Conservation (phyloP, 768 basidiomycete species). For the Galerina marginata region DNA sequence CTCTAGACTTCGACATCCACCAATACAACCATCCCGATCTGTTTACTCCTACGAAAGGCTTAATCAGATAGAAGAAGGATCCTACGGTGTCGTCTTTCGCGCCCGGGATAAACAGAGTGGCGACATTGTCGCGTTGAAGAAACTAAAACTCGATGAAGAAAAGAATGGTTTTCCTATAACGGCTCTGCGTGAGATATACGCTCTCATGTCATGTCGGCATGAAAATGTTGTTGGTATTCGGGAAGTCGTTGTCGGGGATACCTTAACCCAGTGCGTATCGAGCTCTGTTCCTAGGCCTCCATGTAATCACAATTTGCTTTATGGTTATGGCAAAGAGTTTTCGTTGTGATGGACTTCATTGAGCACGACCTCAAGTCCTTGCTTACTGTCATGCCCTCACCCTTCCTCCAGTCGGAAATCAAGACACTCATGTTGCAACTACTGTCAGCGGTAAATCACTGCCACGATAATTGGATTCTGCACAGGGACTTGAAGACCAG, state of each 20-base stretch:
- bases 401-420: slow-evolving; percentile 97
- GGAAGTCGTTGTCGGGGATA: slow-evolving; percentile 98
- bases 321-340: slow-evolving; percentile 68
- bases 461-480: slow-evolving; percentile 96
- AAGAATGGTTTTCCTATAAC: slow-evolving; percentile 99
- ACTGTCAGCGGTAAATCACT: slow-evolving; percentile 90
- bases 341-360: slow-evolving; percentile 99
- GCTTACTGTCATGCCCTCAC: slow-evolving; percentile 91
- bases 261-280: slow-evolving; percentile 92
- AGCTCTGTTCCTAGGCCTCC: slow-evolving; percentile 20
- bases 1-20: slow-evolving; percentile 75
- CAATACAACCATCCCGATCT: slow-evolving; percentile 85
- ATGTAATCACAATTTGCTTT: slow-evolving; percentile 34
- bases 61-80: slow-evolving; percentile 98
- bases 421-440: slow-evolving; percentile 96
- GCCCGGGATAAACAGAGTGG: slow-evolving; percentile 94
- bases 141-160: slow-evolving; percentile 97
- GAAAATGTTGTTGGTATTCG: slow-evolving; percentile 97
- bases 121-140: slow-evolving; percentile 96
- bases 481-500: slow-evolving; percentile 98
- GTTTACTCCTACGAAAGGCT: slow-evolving; percentile 93
- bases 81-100: slow-evolving; percentile 97
- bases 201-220: slow-evolving; percentile 93
- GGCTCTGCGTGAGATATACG: slow-evolving; percentile 90
- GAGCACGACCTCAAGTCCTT: slow-evolving; percentile 99